Percentiles rank a stretch among this genome's conserved stretches.
phyloP scores from a whole-genome alignment of 352 stramenopile species.

The Phytophthora pinifolia region DNA sequence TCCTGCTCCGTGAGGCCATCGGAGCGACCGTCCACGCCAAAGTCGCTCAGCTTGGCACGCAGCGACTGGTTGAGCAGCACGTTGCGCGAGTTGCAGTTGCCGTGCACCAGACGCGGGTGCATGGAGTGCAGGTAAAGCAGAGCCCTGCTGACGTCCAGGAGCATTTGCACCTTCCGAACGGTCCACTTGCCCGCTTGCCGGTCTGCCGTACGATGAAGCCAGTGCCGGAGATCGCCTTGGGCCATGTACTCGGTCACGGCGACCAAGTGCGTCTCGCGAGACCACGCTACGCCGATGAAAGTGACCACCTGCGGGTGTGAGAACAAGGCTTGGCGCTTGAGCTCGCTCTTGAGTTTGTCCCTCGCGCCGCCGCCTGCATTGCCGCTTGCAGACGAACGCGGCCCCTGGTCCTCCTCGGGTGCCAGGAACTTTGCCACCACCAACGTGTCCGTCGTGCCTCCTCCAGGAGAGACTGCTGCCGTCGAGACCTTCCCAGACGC shows the following conservation, averaged over 20 bases:
- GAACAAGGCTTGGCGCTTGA: conserved; percentile 59
- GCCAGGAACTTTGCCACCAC: conserved; percentile 65
- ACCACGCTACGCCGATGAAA: conserved; percentile 77
- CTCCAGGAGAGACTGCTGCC: conserved; percentile 23
- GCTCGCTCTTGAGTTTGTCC: conserved; percentile 67
- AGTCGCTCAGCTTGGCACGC: conserved; percentile 70
- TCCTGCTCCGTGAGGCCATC: conserved; percentile 60
- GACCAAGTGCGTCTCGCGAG: conserved; percentile 59
- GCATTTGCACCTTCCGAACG: conserved; percentile 56
- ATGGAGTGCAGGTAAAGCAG: conserved; percentile 71
- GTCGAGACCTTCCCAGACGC: conserved; percentile 11
- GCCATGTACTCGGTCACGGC: conserved; percentile 77
- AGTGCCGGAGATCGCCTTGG: conserved; percentile 66
- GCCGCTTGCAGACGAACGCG: conserved; percentile 15
- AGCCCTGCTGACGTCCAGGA: conserved; percentile 63
- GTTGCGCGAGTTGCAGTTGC: conserved; percentile 71
- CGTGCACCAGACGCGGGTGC: conserved; percentile 51
- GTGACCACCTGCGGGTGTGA: conserved; percentile 64
- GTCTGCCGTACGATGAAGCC: conserved; percentile 50
- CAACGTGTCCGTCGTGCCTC: conserved; percentile 32
- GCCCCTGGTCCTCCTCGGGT: conserved; percentile 26
- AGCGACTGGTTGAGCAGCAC: conserved; percentile 58
- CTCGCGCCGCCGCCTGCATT: conserved; percentile 9
- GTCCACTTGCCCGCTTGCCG: conserved; percentile 52
- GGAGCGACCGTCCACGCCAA: conserved; percentile 46